Percentiles rank a stretch among this genome's conserved stretches.
Conservation (phyloP, 352 stramenopile species). For the Phytophthora aleatoria region DNA sequence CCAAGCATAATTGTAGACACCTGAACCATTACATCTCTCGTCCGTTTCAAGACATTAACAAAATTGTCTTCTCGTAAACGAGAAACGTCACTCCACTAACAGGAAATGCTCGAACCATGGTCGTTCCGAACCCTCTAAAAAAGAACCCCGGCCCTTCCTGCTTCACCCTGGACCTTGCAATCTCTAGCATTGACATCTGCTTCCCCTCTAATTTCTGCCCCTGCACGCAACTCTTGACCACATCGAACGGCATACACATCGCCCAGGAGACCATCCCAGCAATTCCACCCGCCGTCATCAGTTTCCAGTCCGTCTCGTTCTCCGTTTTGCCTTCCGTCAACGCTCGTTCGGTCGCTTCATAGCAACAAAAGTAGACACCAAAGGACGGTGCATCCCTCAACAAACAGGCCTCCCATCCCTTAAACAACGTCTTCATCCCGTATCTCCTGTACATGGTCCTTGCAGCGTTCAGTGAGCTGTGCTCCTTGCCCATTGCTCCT, state of each 20-base stretch:
- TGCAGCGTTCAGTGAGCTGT: conserved; percentile 60
- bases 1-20: neutral
- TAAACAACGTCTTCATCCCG: conserved; percentile 58
- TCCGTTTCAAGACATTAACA: conserved; percentile 55
- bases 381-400: conserved; percentile 76
- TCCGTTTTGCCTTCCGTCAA: conserved; percentile 50
- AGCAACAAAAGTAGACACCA: conserved; percentile 78
- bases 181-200: conserved; percentile 42
- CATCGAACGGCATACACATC: conserved; percentile 81
- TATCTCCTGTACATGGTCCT: conserved; percentile 40
- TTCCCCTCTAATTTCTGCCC: conserved; percentile 47
- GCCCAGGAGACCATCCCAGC: conserved; percentile 79
- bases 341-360: conserved; percentile 63
- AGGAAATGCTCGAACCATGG: conserved; percentile 77
- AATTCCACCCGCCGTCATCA: conserved; percentile 72
- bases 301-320: conserved; percentile 62
- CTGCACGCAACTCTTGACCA: conserved; percentile 90
- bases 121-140: conserved; percentile 75
- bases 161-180: conserved; percentile 48
- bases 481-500: conserved; percentile 44
- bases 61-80: conserved; percentile 82
- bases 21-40: neutral
- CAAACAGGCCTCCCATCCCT: conserved; percentile 65
- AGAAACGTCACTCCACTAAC: conserved; percentile 84
- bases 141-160: conserved; percentile 71